These are phyloP conservation scores for Cyclotella sp. DNA, from an alignment of 108 stramenopile species.

Conservation along the genomic window DNA sequence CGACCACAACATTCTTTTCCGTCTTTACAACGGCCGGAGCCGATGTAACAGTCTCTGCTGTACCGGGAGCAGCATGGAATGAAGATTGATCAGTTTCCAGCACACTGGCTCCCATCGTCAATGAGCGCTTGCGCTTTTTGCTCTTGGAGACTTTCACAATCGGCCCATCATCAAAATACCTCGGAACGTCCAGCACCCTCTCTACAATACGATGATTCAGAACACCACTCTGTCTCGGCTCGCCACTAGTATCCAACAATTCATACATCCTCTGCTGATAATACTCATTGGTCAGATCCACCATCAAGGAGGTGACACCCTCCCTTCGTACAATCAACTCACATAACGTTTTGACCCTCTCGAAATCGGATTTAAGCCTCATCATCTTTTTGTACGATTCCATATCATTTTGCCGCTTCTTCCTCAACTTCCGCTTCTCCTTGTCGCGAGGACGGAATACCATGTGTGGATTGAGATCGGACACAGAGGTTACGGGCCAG, in stretches of 20 bases:
- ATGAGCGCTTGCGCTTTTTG: constrained; percentile 44
- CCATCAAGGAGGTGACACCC: constrained; percentile 56
- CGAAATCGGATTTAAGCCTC: constrained; percentile 84
- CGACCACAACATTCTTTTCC: constrained; percentile 48
- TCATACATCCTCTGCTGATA: constrained; percentile 72
- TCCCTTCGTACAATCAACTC: constrained; percentile 77
- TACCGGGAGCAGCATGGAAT: neutral
- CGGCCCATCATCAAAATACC: constrained; percentile 63
- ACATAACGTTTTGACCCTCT: constrained; percentile 61
- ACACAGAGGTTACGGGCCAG: constrained; percentile 90
- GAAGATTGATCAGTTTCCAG: neutral
- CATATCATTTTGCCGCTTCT: constrained; percentile 93
- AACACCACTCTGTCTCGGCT: constrained; percentile 46
- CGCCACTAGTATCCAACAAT: constrained; percentile 70
- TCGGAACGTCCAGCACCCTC: constrained; percentile 60
- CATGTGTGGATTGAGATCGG: constrained; percentile 94
- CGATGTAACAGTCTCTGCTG: constrained; percentile 3
- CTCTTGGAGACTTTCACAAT: constrained; percentile 37
- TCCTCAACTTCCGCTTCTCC: constrained; percentile 95
- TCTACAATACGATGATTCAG: constrained; percentile 49
- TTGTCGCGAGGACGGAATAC: constrained; percentile 96
- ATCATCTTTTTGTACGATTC: constrained; percentile 91
- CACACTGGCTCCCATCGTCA: neutral
- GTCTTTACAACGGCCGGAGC: constrained; percentile 3
- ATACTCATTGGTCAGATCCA: constrained; percentile 67